Conservation (phyloP, 306 rosid genomes). For the Chamaecrista fasciculata region DNA sequence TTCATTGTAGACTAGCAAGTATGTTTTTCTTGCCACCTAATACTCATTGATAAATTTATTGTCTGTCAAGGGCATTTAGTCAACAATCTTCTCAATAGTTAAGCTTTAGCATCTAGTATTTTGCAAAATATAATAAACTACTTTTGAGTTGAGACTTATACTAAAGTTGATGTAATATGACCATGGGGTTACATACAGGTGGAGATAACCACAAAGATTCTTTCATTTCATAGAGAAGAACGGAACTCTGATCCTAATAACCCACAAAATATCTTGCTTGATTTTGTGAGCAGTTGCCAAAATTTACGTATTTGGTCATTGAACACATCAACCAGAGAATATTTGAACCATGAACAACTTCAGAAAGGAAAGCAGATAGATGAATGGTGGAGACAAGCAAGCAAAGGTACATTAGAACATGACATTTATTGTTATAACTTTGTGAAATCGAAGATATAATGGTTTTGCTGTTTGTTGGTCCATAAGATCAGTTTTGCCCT, state of each 20-base stretch:
- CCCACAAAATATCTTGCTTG: constrained; percentile 89
- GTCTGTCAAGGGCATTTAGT: not conserved
- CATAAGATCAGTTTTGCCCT: constrained; percentile 1
- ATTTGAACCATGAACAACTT: constrained; percentile 90
- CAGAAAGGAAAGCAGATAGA: constrained; percentile 99
- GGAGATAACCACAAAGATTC: constrained; percentile 89
- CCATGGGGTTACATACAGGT: constrained; percentile 53
- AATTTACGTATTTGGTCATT: constrained; percentile 97
- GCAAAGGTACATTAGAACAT: constrained; percentile 66
- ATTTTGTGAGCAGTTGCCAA: constrained; percentile 94
- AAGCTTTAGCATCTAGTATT: no score
- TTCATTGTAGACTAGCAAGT: not conserved
- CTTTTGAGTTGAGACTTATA: constrained; percentile 19
- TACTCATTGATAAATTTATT: constrained; percentile 10
- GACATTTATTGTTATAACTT: constrained; percentile 22
- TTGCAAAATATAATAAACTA: no score
- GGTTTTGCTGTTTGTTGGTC: constrained; percentile 25
- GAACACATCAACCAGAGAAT: constrained; percentile 87
- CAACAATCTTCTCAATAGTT: constrained; percentile 7
- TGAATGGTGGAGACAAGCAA: constrained; percentile 99
- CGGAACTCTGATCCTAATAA: constrained; percentile 80
- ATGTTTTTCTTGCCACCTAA: constrained; percentile 27
- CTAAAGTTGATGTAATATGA: constrained; percentile 26
- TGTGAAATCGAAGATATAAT: constrained; percentile 18
- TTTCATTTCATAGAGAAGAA: constrained; percentile 94